Percentiles rank a stretch among this genome's conserved stretches.
Conservation (phyloP, 371 early-diverging fungal genomes). For the Apophysomyces ossiformis region DNA sequence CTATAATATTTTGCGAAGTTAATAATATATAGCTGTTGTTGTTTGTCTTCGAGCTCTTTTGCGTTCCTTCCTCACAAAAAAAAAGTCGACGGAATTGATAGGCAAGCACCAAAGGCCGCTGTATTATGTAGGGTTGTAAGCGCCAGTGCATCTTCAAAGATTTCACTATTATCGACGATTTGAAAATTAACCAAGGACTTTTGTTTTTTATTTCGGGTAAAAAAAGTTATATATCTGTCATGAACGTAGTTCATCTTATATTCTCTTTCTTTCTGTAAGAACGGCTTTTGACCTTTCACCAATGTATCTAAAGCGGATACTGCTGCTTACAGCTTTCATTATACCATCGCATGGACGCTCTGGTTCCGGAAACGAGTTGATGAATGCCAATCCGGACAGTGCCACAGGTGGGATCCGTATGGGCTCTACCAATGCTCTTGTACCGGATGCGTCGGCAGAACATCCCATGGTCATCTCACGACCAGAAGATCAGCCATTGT, state of each 20-base stretch:
- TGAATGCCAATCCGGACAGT: constrained; percentile 10
- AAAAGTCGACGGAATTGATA: too few relatives aligned
- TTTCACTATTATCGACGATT: too few relatives aligned
- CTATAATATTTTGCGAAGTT: too few relatives aligned
- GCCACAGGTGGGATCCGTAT: constrained; percentile 36
- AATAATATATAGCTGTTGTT: too few relatives aligned
- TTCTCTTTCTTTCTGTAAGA: neutral
- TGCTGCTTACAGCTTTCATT: neutral
- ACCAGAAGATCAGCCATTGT: constrained; percentile 42
- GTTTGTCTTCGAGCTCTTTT: too few relatives aligned
- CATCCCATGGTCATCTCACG: constrained; percentile 41
- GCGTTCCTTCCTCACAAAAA: too few relatives aligned
- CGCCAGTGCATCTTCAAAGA: too few relatives aligned
- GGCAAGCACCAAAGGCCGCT: too few relatives aligned
- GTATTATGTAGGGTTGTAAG: too few relatives aligned
- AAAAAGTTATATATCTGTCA: neutral
- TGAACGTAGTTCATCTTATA: too few relatives aligned
- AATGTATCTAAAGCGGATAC: neutral
- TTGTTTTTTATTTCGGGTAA: too few relatives aligned
- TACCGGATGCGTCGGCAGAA: constrained; percentile 49
- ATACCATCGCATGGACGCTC: neutral
- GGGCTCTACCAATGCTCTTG: constrained; percentile 26
- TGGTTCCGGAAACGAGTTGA: neutral
- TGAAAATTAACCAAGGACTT: too few relatives aligned
- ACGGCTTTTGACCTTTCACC: neutral